phyloP scores from a whole-genome alignment of 768 basidiomycete species.

The Hirschioporus abietinus region DNA sequence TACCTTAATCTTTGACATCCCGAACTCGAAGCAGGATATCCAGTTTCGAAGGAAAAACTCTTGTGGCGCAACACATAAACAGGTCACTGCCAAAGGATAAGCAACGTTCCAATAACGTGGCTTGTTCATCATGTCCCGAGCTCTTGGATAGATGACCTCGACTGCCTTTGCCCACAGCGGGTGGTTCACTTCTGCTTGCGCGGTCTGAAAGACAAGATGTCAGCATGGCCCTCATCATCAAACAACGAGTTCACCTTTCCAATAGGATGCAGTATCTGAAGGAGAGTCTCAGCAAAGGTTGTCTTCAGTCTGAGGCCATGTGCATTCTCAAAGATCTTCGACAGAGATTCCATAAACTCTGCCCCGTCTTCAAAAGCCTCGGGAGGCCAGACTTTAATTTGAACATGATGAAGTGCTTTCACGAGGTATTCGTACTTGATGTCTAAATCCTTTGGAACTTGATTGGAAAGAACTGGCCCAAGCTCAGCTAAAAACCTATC shows the following conservation, averaged over 20 bases:
- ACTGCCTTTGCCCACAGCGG: slow-evolving; percentile 93
- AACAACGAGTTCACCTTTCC: slow-evolving; percentile 48
- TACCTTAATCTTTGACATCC: slow-evolving; percentile 79
- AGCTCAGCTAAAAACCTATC: slow-evolving; percentile 85
- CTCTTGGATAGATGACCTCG: slow-evolving; percentile 75
- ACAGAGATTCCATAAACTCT: slow-evolving; percentile 81
- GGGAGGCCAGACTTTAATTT: slow-evolving; percentile 91
- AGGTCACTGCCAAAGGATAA: slow-evolving; percentile 78
- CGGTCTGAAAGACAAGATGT: slow-evolving; percentile 48
- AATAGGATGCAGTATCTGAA: slow-evolving; percentile 76
- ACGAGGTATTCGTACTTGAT: slow-evolving; percentile 82
- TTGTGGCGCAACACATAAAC: slow-evolving; percentile 83
- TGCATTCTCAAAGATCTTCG: slow-evolving; percentile 76
- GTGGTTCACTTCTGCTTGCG: slow-evolving; percentile 93
- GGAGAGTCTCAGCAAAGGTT: slow-evolving; percentile 79
- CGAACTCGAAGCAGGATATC: slow-evolving; percentile 65
- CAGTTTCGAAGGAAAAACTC: slow-evolving; percentile 83
- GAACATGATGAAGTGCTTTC: slow-evolving; percentile 72
- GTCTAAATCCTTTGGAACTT: slow-evolving; percentile 76
- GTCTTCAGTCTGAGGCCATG: slow-evolving; percentile 81
- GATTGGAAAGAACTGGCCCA: slow-evolving; percentile 63
- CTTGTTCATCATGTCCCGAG: slow-evolving; percentile 80
- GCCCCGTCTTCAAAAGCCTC: slow-evolving; percentile 91
- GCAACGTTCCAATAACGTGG: slow-evolving; percentile 86
- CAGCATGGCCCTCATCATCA: slow-evolving; percentile 5